Percentiles rank a stretch among this genome's conserved stretches.
Conservation (phyloP, 139 green algal species). For the Coelastrella sp. region DNA sequence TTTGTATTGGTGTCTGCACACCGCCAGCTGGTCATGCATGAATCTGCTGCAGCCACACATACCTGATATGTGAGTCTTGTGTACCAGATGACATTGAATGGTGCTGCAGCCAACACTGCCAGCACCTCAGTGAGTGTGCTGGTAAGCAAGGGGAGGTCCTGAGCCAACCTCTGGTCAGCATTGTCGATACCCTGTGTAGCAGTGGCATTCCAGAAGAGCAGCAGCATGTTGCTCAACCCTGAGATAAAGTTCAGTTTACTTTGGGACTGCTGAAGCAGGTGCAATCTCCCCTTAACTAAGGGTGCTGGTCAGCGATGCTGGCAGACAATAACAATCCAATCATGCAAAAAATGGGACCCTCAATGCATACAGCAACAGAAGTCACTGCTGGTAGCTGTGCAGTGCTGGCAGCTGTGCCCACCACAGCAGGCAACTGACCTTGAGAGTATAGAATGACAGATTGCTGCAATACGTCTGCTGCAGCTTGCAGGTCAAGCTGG, state of each 20-base stretch:
- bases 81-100: slow-evolving; percentile 63
- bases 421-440: background rate
- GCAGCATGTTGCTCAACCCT: background rate
- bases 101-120: slow-evolving; percentile 50
- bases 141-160: slow-evolving; percentile 71
- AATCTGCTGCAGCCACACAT: background rate
- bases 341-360: too few relatives aligned
- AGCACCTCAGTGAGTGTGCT: slow-evolving; percentile 48
- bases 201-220: background rate
- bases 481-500: background rate
- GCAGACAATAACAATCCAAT: too few relatives aligned
- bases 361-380: background rate
- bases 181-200: slow-evolving; percentile 56
- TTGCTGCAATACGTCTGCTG: slow-evolving; percentile 40
- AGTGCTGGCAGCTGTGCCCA: background rate
- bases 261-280: too few relatives aligned
- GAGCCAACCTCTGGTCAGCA: slow-evolving; percentile 81
- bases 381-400: background rate
- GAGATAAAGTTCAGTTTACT: too few relatives aligned
- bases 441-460: background rate
- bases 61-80: slow-evolving; percentile 44
- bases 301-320: too few relatives aligned
- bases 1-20: background rate
- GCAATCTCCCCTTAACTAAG: too few relatives aligned
- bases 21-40: background rate